Evolutionary conservation across 768 basidiomycete species (phyloP), one percentile per base, ranked within the genome.

Genomic region (Leccinum subgranulosum): DNA sequence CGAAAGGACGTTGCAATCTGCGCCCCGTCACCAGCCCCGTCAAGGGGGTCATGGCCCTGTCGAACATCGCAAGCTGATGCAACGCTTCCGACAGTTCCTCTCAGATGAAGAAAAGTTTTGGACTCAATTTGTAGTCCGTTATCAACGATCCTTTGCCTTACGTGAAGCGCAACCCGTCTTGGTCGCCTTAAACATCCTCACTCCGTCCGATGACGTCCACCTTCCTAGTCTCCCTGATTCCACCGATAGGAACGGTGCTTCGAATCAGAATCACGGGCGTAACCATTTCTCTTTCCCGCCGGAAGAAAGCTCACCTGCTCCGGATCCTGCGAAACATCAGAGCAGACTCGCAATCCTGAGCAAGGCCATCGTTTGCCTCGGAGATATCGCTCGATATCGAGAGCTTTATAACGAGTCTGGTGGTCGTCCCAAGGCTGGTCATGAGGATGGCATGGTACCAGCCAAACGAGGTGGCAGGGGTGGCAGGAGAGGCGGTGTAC

Each of bases 101-200:
- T 81, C 86, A 0, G 86, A 89, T 31, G 96, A 99, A 71, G 92
- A 95, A 69, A 88, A 86, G 64, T 97, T 96, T 73, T 99, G 94
- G 89, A 84, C 81, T 28, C 83, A 86, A 58, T 80, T 98, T 19
- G 79, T 94, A 47, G 75, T 85, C 49, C 84, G 94, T 34, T 77
- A 94, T 60, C 85, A 86, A 48, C 82, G 86, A 56, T 79, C 86
- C 9, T 93, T 90, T 59, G 80, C 73, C 5, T 78, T 94, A n/a
- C 77, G 81, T 39, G 85, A 90, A 63, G 87, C 85, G 1, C 76
- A 79, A 10, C 73, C 82, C 5, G 76, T 81, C 27, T 79, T 94
- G 34, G 68, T 77, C 17, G 69, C 77, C 7, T 82, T 94, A 6
- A 82, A 81, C 8, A 81, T 92, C 53, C 58, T 79, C 31, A 57